phyloP scores from a whole-genome alignment of 2,329 filamentous ascomycete species.

The Penicillium expansum region DNA sequence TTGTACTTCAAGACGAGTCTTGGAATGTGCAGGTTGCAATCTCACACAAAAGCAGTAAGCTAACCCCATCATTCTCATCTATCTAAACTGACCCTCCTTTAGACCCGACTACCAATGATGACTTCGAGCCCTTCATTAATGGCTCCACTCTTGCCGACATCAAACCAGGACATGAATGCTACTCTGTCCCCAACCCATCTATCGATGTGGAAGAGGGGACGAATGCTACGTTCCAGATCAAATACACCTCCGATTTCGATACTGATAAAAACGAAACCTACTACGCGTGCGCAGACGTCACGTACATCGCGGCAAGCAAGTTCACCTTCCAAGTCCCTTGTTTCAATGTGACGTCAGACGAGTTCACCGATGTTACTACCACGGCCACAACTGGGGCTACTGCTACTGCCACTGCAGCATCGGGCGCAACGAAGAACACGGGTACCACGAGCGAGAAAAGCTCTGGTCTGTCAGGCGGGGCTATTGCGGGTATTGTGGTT shows the following conservation, averaged over 20 bases:
- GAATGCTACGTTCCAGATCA: slow-evolving; percentile 49
- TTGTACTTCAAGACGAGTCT: slow-evolving; percentile 58
- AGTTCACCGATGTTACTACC: slow-evolving; percentile 21
- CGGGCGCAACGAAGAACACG: slow-evolving; percentile 8
- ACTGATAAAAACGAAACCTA: slow-evolving; percentile 44
- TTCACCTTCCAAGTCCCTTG: slow-evolving; percentile 46
- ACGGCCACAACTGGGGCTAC: slow-evolving; percentile 16
- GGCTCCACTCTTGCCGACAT: slow-evolving; percentile 38
- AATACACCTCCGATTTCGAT: slow-evolving; percentile 45
- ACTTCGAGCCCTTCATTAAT: slow-evolving; percentile 40
- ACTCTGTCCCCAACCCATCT: slow-evolving; percentile 40
- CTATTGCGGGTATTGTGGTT: slow-evolving; percentile 46
- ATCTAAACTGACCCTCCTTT: background rate
- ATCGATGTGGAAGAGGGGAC: slow-evolving; percentile 35
- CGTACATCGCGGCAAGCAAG: slow-evolving; percentile 40
- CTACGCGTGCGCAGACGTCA: slow-evolving; percentile 51
- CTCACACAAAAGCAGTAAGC: slow-evolving; percentile 52
- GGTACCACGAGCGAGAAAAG: background rate
- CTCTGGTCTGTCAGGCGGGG: slow-evolving; percentile 36
- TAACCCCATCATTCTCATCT: fast-evolving
- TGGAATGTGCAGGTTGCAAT: slow-evolving; percentile 55
- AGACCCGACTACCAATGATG: slow-evolving; percentile 42
- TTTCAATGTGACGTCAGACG: slow-evolving; percentile 44
- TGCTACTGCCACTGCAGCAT: slow-evolving; percentile 7
- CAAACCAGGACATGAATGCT: slow-evolving; percentile 47